phyloP scores from a whole-genome alignment of 106 monocot species.

The Vanilla planifolia region DNA sequence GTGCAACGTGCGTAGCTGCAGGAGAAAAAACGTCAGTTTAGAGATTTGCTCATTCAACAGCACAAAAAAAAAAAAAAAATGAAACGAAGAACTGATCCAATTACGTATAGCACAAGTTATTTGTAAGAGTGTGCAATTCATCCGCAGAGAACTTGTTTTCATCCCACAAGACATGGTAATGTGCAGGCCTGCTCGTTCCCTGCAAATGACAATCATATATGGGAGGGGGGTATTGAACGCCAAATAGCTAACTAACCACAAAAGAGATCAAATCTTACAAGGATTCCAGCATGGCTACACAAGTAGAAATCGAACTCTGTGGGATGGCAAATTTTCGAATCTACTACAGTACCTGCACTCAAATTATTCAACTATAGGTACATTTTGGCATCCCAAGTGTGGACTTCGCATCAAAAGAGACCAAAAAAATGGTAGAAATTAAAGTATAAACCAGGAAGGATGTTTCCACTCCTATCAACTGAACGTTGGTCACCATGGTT shows the following conservation, averaged over 20 bases:
- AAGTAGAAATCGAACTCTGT: conserved; percentile 51
- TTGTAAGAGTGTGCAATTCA: conserved; percentile 55
- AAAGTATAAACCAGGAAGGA: conserved; percentile 45
- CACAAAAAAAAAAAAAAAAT: no score
- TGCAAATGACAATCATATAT: no score
- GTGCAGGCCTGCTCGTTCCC: conserved; percentile 86
- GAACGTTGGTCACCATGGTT: neutral
- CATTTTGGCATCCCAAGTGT: neutral
- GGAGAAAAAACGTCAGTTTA: neutral
- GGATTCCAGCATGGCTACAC: conserved; percentile 54
- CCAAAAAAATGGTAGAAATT: neutral
- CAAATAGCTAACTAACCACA: no score
- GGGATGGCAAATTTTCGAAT: conserved; percentile 46
- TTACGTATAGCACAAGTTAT: conserved; percentile 85
- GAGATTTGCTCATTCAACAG: no score
- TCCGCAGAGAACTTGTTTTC: conserved; percentile 87
- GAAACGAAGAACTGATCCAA: no score
- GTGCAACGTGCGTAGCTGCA: conserved; percentile 23
- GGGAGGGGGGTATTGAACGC: no score
- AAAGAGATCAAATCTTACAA: no score
- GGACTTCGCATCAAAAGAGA: neutral
- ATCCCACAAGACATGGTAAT: conserved; percentile 90
- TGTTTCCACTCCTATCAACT: conserved; percentile 6
- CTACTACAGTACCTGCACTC: conserved; percentile 43
- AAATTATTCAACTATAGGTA: neutral